Percentiles rank a stretch among this genome's conserved stretches.
phyloP scores from a whole-genome alignment of 208 protist species.

The Leishmania gerbilli region DNA sequence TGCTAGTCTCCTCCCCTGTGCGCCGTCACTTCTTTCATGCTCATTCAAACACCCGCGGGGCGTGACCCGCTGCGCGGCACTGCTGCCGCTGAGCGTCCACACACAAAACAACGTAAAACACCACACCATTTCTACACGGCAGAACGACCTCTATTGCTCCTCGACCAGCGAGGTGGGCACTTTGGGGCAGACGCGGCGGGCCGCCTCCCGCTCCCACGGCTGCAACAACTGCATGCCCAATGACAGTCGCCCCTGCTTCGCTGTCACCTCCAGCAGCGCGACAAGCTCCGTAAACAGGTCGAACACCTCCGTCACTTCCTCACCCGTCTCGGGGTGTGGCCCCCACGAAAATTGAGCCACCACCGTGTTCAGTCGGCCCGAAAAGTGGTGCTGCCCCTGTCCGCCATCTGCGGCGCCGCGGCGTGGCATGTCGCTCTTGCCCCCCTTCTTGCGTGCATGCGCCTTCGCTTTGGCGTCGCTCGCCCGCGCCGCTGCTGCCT shows the following conservation, averaged over 20 bases:
- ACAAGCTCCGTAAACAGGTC: conserved; percentile 38
- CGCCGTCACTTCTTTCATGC: neutral
- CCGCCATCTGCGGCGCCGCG: neutral
- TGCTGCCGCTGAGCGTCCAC: neutral
- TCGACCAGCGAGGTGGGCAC: conserved; percentile 39
- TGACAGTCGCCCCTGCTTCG: conserved; percentile 41
- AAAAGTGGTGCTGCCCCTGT: neutral
- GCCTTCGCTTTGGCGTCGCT: conserved; percentile 31
- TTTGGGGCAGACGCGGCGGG: conserved; percentile 14
- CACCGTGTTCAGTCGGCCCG: neutral
- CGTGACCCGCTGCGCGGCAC: neutral
- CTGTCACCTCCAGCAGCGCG: conserved; percentile 42
- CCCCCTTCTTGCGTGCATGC: conserved; percentile 30
- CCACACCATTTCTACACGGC: neutral
- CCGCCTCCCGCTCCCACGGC: conserved; percentile 61
- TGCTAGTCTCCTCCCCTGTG: neutral
- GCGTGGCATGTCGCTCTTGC: conserved; percentile 28
- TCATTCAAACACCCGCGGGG: neutral
- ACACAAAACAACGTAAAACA: neutral
- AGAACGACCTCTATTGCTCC: neutral
- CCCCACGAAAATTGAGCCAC: conserved; percentile 24
- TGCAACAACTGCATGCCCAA: conserved; percentile 64
- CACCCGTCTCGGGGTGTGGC: conserved; percentile 27
- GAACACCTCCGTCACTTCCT: conserved; percentile 52
- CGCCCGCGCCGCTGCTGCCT: neutral